These are phyloP conservation scores for Pseudopyrenochaeta lycopersici DNA, from an alignment of 2,329 filamentous ascomycete species.

Conservation along the genomic window DNA sequence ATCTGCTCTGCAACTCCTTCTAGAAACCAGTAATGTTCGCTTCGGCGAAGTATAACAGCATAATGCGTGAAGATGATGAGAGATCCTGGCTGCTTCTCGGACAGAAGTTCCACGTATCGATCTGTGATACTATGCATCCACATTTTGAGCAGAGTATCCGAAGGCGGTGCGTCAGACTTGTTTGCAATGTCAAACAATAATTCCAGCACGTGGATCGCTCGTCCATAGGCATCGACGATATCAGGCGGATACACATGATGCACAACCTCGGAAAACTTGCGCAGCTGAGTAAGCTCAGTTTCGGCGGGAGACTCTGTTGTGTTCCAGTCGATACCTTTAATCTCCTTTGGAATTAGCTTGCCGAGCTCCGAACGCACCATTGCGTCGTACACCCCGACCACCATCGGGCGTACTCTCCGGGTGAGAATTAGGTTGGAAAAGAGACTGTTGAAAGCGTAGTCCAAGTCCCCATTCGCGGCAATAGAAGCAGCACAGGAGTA, in stretches of 20 bases:
- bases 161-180: slow-evolving; percentile 23
- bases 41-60: slow-evolving; percentile 40
- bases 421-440: slow-evolving; percentile 34
- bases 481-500: slow-evolving; percentile 32
- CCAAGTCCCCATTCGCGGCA: slow-evolving; percentile 12
- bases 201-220: slow-evolving; percentile 32
- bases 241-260: slow-evolving; percentile 38
- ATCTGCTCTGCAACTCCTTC: slow-evolving; percentile 36
- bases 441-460: slow-evolving; percentile 29
- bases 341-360: slow-evolving; percentile 30
- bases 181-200: slow-evolving; percentile 27
- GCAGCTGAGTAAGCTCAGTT: slow-evolving; percentile 33
- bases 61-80: slow-evolving; percentile 49
- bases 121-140: slow-evolving; percentile 36
- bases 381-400: slow-evolving; percentile 21
- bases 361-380: slow-evolving; percentile 22
- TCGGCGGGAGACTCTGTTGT: slow-evolving; percentile 20
- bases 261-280: slow-evolving; percentile 33
- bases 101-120: slow-evolving; percentile 38
- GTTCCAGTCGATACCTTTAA: slow-evolving; percentile 25
- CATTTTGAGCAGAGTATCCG: slow-evolving; percentile 35
- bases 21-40: slow-evolving; percentile 35
- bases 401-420: slow-evolving; percentile 35
- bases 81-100: slow-evolving; percentile 39
- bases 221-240: slow-evolving; percentile 37